Evolutionary conservation across 257 asterid genomes (phyloP).

Genomic region (Fraxinus americana): DNA sequence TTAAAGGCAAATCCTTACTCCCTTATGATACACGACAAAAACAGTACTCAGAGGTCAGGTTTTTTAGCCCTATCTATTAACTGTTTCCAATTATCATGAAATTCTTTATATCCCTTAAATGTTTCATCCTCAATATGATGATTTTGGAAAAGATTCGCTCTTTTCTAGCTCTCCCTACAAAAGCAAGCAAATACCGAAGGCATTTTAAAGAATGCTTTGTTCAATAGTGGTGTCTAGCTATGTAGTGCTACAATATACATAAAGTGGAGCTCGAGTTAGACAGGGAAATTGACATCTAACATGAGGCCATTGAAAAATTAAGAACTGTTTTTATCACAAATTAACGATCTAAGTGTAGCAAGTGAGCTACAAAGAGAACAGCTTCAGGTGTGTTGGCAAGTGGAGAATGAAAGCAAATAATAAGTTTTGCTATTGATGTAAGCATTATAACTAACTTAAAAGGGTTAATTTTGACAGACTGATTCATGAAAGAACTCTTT

Average conservation of each 20-base stretch:
- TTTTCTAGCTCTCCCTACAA: not conserved
- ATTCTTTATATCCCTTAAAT: slow-evolving; percentile 2
- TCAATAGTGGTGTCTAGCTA: not conserved
- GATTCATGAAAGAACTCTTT: not conserved
- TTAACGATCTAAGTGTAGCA: not conserved
- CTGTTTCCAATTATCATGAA: not conserved
- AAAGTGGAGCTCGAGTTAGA: not conserved
- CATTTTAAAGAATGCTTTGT: slow-evolving; percentile 13
- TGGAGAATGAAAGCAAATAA: not conserved
- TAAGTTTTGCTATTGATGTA: not conserved
- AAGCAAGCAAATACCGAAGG: not conserved
- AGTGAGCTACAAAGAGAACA: not conserved
- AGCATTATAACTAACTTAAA: slow-evolving; percentile 8
- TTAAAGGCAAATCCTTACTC: not conserved
- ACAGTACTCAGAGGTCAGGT: not conserved
- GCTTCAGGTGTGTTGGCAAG: not conserved
- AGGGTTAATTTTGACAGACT: not conserved
- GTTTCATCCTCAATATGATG: not conserved
- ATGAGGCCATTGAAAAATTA: not conserved
- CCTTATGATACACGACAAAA: slow-evolving; percentile 4
- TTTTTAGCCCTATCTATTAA: not conserved
- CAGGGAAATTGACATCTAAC: not conserved
- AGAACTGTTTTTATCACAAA: not conserved
- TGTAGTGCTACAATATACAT: not conserved
- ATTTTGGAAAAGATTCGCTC: slow-evolving; percentile 3